Evolutionary conservation across 2,329 filamentous ascomycete species (phyloP).

Genomic region (Aureobasidium namibiae): DNA sequence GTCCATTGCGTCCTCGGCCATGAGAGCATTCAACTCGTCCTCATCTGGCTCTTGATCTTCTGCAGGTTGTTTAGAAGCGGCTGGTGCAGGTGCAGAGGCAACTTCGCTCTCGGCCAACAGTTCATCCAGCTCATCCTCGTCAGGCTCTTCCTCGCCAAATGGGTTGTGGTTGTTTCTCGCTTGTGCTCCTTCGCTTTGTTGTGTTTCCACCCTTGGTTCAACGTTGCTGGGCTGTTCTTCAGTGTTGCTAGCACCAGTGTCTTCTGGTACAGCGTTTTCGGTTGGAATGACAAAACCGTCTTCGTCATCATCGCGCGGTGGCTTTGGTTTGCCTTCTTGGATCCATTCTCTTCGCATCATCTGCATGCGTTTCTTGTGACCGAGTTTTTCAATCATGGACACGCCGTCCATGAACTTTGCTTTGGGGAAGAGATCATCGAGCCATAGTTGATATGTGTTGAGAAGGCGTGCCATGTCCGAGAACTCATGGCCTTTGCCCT

Average conservation of each 20-base stretch:
- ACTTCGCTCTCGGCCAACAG: conserved; percentile 39
- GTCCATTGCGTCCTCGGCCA: conserved; percentile 33
- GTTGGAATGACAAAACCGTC: conserved; percentile 13
- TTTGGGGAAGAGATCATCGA: conserved; percentile 91
- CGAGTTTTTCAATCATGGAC: conserved; percentile 83
- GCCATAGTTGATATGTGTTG: conserved; percentile 91
- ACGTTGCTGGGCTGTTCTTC: neutral
- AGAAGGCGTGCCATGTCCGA: conserved; percentile 74
- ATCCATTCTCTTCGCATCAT: conserved; percentile 76
- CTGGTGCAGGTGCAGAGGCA: conserved; percentile 5
- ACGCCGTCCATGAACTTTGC: conserved; percentile 89
- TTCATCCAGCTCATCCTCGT: conserved; percentile 46
- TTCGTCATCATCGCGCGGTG: conserved; percentile 18
- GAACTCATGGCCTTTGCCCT: conserved; percentile 95
- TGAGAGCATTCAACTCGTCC: conserved; percentile 47
- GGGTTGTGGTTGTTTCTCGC: neutral
- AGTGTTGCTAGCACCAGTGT: neutral
- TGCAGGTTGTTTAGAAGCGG: neutral
- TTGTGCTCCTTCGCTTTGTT: neutral
- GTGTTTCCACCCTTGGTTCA: neutral
- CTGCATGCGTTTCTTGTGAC: conserved; percentile 73
- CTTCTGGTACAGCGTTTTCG: conserved; percentile 7
- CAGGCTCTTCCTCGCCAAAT: conserved; percentile 34
- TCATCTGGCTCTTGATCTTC: conserved; percentile 33
- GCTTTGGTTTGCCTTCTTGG: conserved; percentile 57